Base-by-base conservation (phyloP, 2,329 filamentous ascomycete genomes). In the Zasmidium citrigriseum region DNA sequence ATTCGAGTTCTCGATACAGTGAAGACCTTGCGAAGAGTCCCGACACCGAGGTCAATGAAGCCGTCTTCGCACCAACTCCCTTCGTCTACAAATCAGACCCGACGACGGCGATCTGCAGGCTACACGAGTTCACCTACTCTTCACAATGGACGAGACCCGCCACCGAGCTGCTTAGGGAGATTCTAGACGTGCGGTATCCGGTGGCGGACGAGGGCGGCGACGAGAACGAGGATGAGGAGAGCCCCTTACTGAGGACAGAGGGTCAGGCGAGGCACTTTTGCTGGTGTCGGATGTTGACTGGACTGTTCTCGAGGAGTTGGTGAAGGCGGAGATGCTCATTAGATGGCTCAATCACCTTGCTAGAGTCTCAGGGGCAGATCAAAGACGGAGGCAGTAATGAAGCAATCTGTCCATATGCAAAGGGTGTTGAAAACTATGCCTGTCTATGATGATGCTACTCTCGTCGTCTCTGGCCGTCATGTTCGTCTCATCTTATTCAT, bases 121-220 rank as follows among this genome's bases (percentile, higher is more conserved):
- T 27, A 46, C 55, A 68, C 50, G 46, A 65, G 22, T 12, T 67
- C 23, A 59, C 54, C 47, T 65, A 62, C 45, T 58, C 52, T 14
- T 66, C 67, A 16, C 49, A 55, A 20, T 63, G 68, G 52, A 68
- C 67, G 12, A 57, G 65, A 22, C 62, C 68, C 20, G 61, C 56
- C 16, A 47, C 25, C 25, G 64, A 68, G 16, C 41, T 69, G 27
- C 24, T 67, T 54, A 48, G 50, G 21, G 65, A 70, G 46, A 49
- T 68, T 11, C 24, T 68, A 29, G 64, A 67, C 25, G 60, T 63
- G 56, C 53, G 63, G 22, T 66, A 63, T 50, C 62, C 64, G 16
- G 44, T 24, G 24, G 22, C 11, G 23, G 25, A 14, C 21, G 47
- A 49, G 22, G 24, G 11, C 18, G 25, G 23, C 25, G 49, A 46